Evolutionary conservation across 2,329 filamentous ascomycete genomes (phyloP).

Genomic region (Cladophialophora immunda): DNA sequence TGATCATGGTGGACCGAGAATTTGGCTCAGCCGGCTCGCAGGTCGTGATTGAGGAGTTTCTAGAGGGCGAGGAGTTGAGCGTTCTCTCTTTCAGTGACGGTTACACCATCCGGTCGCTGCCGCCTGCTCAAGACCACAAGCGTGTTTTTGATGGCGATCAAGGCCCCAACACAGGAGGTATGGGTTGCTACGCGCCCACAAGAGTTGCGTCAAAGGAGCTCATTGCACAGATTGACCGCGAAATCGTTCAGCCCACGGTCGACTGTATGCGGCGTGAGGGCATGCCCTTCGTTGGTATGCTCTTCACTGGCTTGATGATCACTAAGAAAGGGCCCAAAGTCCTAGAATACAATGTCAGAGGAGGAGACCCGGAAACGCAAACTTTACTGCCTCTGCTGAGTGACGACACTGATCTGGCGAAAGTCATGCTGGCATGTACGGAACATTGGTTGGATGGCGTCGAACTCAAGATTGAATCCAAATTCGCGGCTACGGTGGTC

Average conservation of each 20-base stretch:
- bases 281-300: conserved; percentile 72
- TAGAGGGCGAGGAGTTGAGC: conserved; percentile 90
- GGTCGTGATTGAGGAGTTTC: conserved; percentile 94
- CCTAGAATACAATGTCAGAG: conserved; percentile 92
- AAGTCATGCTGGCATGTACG: conserved; percentile 86
- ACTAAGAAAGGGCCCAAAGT: conserved; percentile 81
- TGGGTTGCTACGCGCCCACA: conserved; percentile 97
- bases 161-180: conserved; percentile 94
- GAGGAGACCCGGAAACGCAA: conserved; percentile 92
- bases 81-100: conserved; percentile 93
- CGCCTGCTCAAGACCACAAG: conserved; percentile 96
- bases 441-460: conserved; percentile 76
- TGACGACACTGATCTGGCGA: conserved; percentile 80
- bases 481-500: conserved; percentile 90
- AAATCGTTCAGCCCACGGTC: conserved; percentile 88
- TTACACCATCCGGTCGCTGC: conserved; percentile 80
- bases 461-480: conserved; percentile 70
- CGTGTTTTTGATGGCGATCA: conserved; percentile 88
- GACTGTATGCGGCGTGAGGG: conserved; percentile 85
- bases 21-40: conserved; percentile 88
- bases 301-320: conserved; percentile 95
- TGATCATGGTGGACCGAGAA: conserved; percentile 88
- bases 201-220: conserved; percentile 77
- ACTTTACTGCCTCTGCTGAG: conserved; percentile 78
- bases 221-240: conserved; percentile 78